Percentiles rank a stretch among this genome's conserved stretches.
phyloP scores from a whole-genome alignment of 805 yeast species.

The Kuraishia capsulata region DNA sequence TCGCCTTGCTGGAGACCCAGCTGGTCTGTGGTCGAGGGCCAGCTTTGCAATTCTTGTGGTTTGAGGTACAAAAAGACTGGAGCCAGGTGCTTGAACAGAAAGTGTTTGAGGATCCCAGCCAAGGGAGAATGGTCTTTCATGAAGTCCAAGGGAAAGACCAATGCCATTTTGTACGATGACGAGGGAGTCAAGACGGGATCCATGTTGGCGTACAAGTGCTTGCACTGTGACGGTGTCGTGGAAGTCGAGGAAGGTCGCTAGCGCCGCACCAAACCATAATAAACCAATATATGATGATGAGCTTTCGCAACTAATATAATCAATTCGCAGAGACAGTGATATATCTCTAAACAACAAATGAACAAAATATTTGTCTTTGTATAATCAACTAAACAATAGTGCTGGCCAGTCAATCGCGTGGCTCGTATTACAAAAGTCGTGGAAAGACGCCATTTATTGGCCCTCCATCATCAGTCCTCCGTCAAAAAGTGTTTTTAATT shows the following conservation, averaged over 20 bases:
- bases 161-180: constrained; percentile 14
- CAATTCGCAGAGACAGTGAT: too few relatives aligned
- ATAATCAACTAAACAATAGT: too few relatives aligned
- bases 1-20: constrained; percentile 99
- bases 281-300: too few relatives aligned
- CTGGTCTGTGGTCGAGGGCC: constrained; percentile 89
- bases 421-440: too few relatives aligned
- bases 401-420: too few relatives aligned
- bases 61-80: constrained; percentile 89
- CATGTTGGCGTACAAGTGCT: constrained; percentile 34
- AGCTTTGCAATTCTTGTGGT: constrained; percentile 94
- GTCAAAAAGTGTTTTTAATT: too few relatives aligned
- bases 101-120: constrained; percentile 86
- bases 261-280: too few relatives aligned
- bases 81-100: constrained; percentile 71
- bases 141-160: constrained; percentile 55
- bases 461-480: too few relatives aligned
- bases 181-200: constrained; percentile 11
- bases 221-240: constrained; percentile 50
- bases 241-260: constrained; percentile 10
- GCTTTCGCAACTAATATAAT: too few relatives aligned
- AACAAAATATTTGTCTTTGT: too few relatives aligned
- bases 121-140: constrained; percentile 91
- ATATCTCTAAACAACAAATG: too few relatives aligned
- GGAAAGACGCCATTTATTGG: too few relatives aligned